Evolutionary conservation across 2,329 filamentous ascomycete species (phyloP).

Genomic region (Penicillium psychrosexuale): DNA sequence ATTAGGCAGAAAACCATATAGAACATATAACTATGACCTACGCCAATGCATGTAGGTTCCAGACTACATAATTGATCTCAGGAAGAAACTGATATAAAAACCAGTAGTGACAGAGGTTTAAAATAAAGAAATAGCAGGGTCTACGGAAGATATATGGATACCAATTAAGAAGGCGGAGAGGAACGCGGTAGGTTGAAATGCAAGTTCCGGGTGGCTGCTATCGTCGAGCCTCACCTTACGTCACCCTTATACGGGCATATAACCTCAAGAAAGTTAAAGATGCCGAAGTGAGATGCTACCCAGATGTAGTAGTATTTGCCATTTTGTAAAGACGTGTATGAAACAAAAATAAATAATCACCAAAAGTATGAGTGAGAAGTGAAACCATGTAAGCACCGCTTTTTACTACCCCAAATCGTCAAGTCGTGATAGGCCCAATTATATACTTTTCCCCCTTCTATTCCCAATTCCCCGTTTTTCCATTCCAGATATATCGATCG

Average conservation of each 20-base stretch:
- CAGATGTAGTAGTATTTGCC: background rate
- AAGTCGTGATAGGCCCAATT: constrained; percentile 4
- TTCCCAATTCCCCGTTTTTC: background rate
- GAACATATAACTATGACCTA: background rate
- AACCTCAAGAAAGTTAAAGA: background rate
- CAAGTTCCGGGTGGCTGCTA: background rate
- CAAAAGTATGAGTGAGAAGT: background rate
- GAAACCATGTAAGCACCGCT: background rate
- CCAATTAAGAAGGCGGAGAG: background rate
- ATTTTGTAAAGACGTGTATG: background rate
- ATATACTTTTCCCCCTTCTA: background rate
- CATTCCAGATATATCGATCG: background rate
- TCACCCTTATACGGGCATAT: background rate
- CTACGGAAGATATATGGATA: background rate
- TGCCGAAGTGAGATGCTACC: too few relatives aligned
- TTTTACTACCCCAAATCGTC: constrained; percentile 2
- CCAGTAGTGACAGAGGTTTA: too few relatives aligned
- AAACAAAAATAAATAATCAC: background rate
- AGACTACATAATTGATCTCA: background rate
- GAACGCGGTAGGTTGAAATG: background rate
- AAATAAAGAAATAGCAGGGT: background rate
- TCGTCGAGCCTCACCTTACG: background rate
- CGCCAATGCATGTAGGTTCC: background rate
- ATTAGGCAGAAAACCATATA: background rate
- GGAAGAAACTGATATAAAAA: background rate